Percentiles rank a stretch among this genome's conserved stretches.
These are phyloP conservation scores for Linum trigynum DNA, from an alignment of 345 rosid genomes.

Conservation along the genomic window DNA sequence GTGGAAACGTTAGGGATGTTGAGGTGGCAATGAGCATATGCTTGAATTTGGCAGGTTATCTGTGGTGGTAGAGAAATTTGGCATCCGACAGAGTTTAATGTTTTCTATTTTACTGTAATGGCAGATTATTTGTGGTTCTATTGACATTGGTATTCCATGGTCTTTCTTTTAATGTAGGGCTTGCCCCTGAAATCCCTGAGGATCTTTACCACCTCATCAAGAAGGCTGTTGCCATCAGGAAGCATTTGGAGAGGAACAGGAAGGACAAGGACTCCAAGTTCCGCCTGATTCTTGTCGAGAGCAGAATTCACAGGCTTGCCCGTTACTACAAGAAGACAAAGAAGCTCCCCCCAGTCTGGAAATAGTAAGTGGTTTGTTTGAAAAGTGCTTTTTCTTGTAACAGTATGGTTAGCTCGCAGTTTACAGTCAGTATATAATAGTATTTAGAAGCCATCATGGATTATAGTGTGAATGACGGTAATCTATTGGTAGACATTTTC, in stretches of 20 bases:
- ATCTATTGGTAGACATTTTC: not conserved
- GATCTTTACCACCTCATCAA: constrained; percentile 12
- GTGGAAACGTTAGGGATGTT: too few relatives aligned
- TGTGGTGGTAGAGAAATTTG: too few relatives aligned
- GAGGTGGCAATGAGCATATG: too few relatives aligned
- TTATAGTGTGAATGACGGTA: not conserved
- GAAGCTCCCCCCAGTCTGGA: constrained; percentile 13
- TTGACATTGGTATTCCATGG: not conserved
- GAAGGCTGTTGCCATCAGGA: constrained; percentile 10
- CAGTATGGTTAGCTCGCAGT: not conserved
- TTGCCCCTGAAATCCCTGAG: constrained; percentile 9
- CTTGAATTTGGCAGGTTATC: too few relatives aligned
- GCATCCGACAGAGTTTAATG: too few relatives aligned
- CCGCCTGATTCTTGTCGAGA: constrained; percentile 7
- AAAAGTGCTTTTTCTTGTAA: not conserved
- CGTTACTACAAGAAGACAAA: constrained; percentile 12
- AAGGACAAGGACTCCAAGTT: constrained; percentile 11
- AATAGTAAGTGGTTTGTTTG: constrained; percentile 5
- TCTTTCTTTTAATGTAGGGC: not conserved
- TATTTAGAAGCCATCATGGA: too few relatives aligned
- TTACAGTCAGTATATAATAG: not conserved
- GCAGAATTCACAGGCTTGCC: constrained; percentile 8
- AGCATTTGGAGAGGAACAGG: constrained; percentile 13
- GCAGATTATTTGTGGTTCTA: not conserved
- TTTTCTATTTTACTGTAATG: too few relatives aligned